These are phyloP conservation scores for Kwoniella mangroviensis DNA, from an alignment of 768 basidiomycete species.

Conservation along the genomic window DNA sequence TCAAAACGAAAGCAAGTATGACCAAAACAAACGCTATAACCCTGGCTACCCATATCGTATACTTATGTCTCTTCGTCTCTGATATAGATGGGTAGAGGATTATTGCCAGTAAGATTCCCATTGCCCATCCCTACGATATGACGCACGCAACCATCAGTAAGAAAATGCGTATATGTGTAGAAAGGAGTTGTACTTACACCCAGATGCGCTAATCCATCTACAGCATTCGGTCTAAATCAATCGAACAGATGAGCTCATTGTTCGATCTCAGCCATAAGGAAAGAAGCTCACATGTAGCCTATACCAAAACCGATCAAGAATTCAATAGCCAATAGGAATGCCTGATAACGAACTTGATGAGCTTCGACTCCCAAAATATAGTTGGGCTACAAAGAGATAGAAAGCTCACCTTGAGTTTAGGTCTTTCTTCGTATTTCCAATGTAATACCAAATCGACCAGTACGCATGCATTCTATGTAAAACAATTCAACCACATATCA, in stretches of 20 bases:
- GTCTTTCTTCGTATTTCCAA: slow-evolving; percentile 85
- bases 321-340: slow-evolving; percentile 82
- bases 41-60: slow-evolving; percentile 74
- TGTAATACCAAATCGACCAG: slow-evolving; percentile 88
- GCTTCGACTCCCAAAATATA: neutral
- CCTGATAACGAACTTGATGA: slow-evolving; percentile 60
- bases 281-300: slow-evolving; percentile 59
- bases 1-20: slow-evolving; percentile 77
- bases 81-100: slow-evolving; percentile 90
- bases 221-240: slow-evolving; percentile 61
- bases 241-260: neutral
- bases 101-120: slow-evolving; percentile 73
- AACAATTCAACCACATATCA: too few relatives aligned
- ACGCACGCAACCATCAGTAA: neutral
- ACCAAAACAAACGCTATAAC: slow-evolving; percentile 74
- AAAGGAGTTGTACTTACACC: slow-evolving; percentile 59
- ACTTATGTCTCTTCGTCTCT: slow-evolving; percentile 71
- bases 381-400: neutral
- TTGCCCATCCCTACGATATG: slow-evolving; percentile 44
- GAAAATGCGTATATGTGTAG: neutral
- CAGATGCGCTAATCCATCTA: slow-evolving; percentile 93
- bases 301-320: slow-evolving; percentile 83
- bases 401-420: slow-evolving; percentile 71
- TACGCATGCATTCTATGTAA: slow-evolving; percentile 43
- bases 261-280: neutral